Base-by-base conservation (phyloP, 2,329 filamentous ascomycete species). In the Xylariaceae sp. region DNA sequence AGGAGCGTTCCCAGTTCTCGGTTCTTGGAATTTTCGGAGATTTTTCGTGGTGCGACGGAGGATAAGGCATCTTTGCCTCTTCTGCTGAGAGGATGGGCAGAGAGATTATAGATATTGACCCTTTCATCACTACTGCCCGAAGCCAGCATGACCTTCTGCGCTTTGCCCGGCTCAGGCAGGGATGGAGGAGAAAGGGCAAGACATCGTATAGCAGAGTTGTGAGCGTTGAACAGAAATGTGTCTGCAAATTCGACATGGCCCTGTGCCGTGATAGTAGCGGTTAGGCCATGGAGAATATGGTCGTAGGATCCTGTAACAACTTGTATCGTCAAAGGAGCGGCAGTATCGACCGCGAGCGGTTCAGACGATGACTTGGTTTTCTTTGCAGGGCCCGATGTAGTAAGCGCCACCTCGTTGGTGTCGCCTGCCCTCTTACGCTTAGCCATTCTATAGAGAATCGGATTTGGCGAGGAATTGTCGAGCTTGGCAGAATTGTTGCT, bases 291-390 rank as follows among this genome's bases (percentile, higher is more conserved):
- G 16, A 98, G 77, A 37, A 94, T 81, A 50, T 89, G 80, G 61
- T 98, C 93, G 67, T 98, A 98, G 39, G 90, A 96, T 36, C 93
- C 93, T 6, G 89, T 84, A 45, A 97, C 76, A 51, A 98, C 84
- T 64, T 97, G 93, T 44, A 97, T 74, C n/a, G 84, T 83, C 52
- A 80, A 66, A 33, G 62, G 54, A 34, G 44, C 45, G 19, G 51
- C 47, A 34, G 48, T 51, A 44, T 26, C 22, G 48, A 15, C 51
- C 45, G 18, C 46, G 47, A n/a, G 57, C 44, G 38, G 52, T 7
- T n/a, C 30, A 8, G 30, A 17, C 11, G 30, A 4, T 32, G 13
- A 43, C 40, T 56, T 59, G 18, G 49, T 38, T 36, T 55, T 62
- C 37, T 61, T 56, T 18, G 46, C 15, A 8, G 46, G 38, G 16